These are phyloP conservation scores for Deinandra increscens DNA, from an alignment of 129 eudicot genomes.

Conservation along the genomic window DNA sequence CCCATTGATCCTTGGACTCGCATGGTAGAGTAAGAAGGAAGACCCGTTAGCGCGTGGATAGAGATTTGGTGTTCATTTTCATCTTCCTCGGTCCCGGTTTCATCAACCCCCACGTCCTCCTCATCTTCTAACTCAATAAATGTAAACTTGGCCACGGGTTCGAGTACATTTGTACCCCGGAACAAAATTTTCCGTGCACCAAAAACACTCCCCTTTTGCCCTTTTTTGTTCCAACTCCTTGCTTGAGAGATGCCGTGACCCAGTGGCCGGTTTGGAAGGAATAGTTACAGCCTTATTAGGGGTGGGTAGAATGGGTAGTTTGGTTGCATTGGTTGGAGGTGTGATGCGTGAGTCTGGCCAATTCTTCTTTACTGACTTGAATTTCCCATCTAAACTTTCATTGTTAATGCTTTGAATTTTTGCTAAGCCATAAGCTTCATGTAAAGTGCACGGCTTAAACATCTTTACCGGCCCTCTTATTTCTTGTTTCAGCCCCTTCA, in stretches of 20 bases:
- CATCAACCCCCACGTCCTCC: background rate
- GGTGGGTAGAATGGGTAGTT: too few species aligned
- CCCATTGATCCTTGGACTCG: background rate
- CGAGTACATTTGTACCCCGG: conserved; percentile 16
- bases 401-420: background rate
- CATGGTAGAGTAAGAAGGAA: background rate
- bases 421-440: too few species aligned
- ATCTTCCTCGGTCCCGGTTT: background rate
- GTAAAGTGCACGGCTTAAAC: too few species aligned
- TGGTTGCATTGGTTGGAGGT: too few species aligned
- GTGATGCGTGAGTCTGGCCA: too few species aligned
- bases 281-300: too few species aligned
- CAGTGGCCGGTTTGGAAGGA: too few species aligned
- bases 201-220: too few species aligned
- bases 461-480: too few species aligned
- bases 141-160: too few species aligned
- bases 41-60: conserved; percentile 4
- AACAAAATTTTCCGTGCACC: too few species aligned
- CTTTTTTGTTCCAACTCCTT: background rate
- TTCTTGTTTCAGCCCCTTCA: background rate
- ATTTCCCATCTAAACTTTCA: background rate
- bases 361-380: background rate
- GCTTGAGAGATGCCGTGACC: background rate
- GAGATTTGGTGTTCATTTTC: conserved; percentile 8
- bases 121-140: conserved; percentile 9